These are phyloP conservation scores for Starmerella ratchasimensis DNA, from an alignment of 805 yeast species.

Conservation along the genomic window DNA sequence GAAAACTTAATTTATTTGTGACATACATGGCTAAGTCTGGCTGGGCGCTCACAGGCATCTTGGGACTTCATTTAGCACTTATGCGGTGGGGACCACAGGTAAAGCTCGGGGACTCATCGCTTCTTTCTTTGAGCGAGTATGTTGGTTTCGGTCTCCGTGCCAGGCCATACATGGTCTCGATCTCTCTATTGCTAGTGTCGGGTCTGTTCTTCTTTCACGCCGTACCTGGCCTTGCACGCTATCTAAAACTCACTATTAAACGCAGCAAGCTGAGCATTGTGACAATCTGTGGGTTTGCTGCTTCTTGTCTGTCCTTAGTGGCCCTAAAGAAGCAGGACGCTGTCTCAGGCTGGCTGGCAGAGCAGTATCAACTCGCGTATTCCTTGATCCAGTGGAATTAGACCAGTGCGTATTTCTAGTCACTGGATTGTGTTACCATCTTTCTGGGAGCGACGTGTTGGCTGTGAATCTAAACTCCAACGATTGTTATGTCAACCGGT, in stretches of 20 bases:
- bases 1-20: not conserved
- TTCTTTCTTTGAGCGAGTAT: conserved; percentile 40
- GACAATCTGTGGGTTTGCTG: not conserved
- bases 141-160: conserved; percentile 26
- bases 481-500: too few species aligned
- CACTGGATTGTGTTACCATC: too few species aligned
- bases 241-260: conserved; percentile 2
- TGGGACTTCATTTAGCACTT: conserved; percentile 35
- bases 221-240: conserved; percentile 9
- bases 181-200: conserved; percentile 3
- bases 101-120: conserved; percentile 52
- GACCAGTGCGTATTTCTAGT: too few species aligned
- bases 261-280: not conserved
- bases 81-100: conserved; percentile 38
- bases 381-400: too few species aligned
- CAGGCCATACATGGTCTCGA: not conserved
- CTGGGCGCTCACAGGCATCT: conserved; percentile 34
- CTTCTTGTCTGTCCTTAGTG: conserved; percentile 4
- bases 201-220: conserved; percentile 10
- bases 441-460: too few species aligned
- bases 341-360: conserved; percentile 15
- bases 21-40: conserved; percentile 32
- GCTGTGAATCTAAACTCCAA: too few species aligned
- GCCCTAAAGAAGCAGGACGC: conserved; percentile 3
- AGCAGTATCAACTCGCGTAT: conserved; percentile 12